phyloP scores from a whole-genome alignment of 805 yeast genomes.

The Candida stauntonica region DNA sequence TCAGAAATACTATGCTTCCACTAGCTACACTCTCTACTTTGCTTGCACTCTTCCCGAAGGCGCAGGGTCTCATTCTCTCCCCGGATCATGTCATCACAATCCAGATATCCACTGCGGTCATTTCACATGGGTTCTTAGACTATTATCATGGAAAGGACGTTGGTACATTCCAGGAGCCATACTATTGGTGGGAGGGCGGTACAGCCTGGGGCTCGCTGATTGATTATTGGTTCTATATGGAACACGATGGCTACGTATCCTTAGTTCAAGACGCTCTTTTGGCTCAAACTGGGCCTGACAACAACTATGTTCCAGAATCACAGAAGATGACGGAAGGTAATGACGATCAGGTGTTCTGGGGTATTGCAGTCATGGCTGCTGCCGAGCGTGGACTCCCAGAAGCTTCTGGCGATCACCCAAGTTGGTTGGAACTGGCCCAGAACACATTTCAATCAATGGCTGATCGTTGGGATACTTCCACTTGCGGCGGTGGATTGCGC shows the following conservation, averaged over 20 bases:
- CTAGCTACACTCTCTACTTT: background rate
- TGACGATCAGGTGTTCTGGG: conserved; percentile 98
- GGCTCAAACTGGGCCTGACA: conserved; percentile 68
- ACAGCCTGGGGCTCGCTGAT: conserved; percentile 88
- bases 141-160: conserved; percentile 69
- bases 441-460: conserved; percentile 92
- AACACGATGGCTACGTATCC: conserved; percentile 62
- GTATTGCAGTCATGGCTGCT: conserved; percentile 85
- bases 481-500: conserved; percentile 86
- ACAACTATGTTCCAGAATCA: conserved; percentile 81
- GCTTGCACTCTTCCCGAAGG: background rate
- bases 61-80: background rate
- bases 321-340: conserved; percentile 94
- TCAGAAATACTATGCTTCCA: too few relatives aligned
- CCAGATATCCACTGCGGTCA: conserved; percentile 47
- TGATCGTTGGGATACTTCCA: conserved; percentile 79
- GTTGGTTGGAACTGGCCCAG: conserved; percentile 82
- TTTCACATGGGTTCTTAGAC: conserved; percentile 73
- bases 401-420: conserved; percentile 56
- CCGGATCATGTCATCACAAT: background rate
- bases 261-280: conserved; percentile 56
- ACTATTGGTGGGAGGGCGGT: conserved; percentile 99
- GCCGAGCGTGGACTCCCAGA: conserved; percentile 83
- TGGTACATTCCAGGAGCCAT: conserved; percentile 86
- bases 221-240: conserved; percentile 69